phyloP scores from a whole-genome alignment of 176 grass and related monocot genomes.

The Eragrostis nindensis region DNA sequence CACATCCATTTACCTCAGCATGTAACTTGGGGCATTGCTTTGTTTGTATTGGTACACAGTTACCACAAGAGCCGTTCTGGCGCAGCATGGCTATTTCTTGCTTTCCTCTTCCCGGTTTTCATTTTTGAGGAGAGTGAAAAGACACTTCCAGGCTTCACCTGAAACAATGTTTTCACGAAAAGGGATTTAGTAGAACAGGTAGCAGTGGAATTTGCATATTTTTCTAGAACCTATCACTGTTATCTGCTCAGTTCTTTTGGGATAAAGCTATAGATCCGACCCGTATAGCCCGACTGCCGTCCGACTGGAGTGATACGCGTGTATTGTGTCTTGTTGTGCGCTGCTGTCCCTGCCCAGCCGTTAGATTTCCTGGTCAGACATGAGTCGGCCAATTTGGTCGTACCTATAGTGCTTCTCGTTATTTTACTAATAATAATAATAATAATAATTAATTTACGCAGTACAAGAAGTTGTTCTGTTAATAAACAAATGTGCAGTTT shows the following conservation, averaged over 20 bases:
- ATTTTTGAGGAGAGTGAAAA: constrained; percentile 11
- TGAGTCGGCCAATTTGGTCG: too few species aligned
- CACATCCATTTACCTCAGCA: constrained; percentile 39
- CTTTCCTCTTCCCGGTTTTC: constrained; percentile 13
- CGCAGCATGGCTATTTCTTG: constrained; percentile 17
- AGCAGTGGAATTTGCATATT: not conserved
- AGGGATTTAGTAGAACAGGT: not conserved
- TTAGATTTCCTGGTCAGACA: too few species aligned
- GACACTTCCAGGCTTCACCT: not conserved
- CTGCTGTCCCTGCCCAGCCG: too few species aligned
- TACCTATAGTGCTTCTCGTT: too few species aligned
- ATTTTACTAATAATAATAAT: too few species aligned
- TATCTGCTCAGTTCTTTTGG: not conserved
- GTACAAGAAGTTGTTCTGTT: not conserved
- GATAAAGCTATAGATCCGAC: too few species aligned
- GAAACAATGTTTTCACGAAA: not conserved
- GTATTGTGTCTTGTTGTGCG: too few species aligned
- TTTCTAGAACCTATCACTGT: not conserved
- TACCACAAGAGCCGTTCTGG: constrained; percentile 20
- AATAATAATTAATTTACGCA: not conserved
- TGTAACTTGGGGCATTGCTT: constrained; percentile 40
- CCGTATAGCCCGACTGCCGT: too few species aligned
- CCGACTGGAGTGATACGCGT: too few species aligned
- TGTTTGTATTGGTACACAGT: constrained; percentile 21
- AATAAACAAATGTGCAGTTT: not conserved